A percentile compares a stretch with the other conserved stretches of the same genome.
Evolutionary conservation across 352 stramenopile genomes (phyloP).

Genomic region (Pythium brachiatum): DNA sequence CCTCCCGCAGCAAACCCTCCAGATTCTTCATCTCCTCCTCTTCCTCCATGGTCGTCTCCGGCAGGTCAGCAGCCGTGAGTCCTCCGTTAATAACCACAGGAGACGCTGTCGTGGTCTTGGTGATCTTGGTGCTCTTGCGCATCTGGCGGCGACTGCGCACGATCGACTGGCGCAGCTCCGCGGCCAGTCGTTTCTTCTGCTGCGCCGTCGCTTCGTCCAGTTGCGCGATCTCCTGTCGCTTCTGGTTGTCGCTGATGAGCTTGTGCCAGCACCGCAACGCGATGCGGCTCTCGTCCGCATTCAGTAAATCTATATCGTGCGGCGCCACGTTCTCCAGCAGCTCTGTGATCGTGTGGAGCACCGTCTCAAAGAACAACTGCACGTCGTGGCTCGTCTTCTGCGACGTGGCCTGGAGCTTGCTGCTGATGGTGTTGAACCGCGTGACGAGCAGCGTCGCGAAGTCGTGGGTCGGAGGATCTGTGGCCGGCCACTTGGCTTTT

Average conservation of each 20-base stretch:
- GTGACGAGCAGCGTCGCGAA: conserved; percentile 51
- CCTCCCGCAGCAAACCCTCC: conserved; percentile 23
- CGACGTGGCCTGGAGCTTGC: conserved; percentile 46
- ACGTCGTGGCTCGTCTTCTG: conserved; percentile 55
- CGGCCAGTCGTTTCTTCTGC: conserved; percentile 37
- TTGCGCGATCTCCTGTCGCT: conserved; percentile 40
- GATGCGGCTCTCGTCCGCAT: conserved; percentile 70
- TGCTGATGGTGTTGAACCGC: conserved; percentile 61
- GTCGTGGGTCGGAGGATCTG: conserved; percentile 1
- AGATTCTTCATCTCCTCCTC: conserved; percentile 16
- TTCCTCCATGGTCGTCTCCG: conserved; percentile 3
- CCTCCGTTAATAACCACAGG: neutral
- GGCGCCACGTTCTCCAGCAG: conserved; percentile 37
- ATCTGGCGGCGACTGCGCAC: conserved; percentile 73
- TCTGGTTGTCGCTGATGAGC: conserved; percentile 38
- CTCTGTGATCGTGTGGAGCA: conserved; percentile 45
- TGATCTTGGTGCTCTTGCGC: conserved; percentile 55
- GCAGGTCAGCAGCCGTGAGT: neutral
- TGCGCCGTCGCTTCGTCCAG: conserved; percentile 28
- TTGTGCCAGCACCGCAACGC: conserved; percentile 75
- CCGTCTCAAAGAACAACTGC: conserved; percentile 51
- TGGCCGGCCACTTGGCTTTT: conserved; percentile 57
- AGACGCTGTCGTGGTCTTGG: neutral
- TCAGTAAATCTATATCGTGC: conserved; percentile 63
- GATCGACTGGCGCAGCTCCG: conserved; percentile 60